Conservation (phyloP, 2,329 filamentous ascomycete genomes). For the Penicillium corylophilum region DNA sequence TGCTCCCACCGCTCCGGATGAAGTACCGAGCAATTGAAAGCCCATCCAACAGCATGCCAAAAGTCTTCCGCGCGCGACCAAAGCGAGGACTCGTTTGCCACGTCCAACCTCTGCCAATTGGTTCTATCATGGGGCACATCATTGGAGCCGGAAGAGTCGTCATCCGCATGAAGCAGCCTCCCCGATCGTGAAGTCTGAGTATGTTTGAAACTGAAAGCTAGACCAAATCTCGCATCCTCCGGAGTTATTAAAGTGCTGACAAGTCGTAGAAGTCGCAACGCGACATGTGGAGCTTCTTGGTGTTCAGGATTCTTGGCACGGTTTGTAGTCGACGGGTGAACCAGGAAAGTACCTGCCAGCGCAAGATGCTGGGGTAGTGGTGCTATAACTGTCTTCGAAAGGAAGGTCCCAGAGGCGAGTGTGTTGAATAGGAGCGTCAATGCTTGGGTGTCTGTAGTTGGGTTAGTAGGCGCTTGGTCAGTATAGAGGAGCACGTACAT, state of each 20-base stretch:
- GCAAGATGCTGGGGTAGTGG: constrained; percentile 73
- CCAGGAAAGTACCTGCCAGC: constrained; percentile 74
- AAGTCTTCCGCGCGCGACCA: constrained; percentile 81
- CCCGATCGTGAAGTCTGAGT: constrained; percentile 36
- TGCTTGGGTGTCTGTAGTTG: constrained; percentile 52
- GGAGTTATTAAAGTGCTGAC: constrained; percentile 66
- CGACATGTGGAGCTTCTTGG: constrained; percentile 62
- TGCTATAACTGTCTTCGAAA: constrained; percentile 55
- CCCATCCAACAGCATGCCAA: constrained; percentile 87
- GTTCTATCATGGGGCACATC: constrained; percentile 44
- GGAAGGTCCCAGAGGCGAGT: constrained; percentile 32
- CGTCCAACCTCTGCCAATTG: constrained; percentile 56
- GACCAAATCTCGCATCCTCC: constrained; percentile 65
- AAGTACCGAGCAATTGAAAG: constrained; percentile 79
- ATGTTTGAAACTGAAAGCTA: constrained; percentile 68
- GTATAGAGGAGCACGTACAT: constrained; percentile 47
- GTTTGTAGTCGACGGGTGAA: constrained; percentile 78
- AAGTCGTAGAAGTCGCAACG: constrained; percentile 69
- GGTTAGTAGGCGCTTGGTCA: constrained; percentile 2
- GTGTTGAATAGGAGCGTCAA: constrained; percentile 61
- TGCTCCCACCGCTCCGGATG: constrained; percentile 73
- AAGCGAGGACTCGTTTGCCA: constrained; percentile 65
- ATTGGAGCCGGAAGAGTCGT: constrained; percentile 17
- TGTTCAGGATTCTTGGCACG: constrained; percentile 63
- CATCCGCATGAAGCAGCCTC: constrained; percentile 22